Evolutionary conservation across 768 basidiomycete genomes (phyloP).

Genomic region (Russula griseocarnosa): DNA sequence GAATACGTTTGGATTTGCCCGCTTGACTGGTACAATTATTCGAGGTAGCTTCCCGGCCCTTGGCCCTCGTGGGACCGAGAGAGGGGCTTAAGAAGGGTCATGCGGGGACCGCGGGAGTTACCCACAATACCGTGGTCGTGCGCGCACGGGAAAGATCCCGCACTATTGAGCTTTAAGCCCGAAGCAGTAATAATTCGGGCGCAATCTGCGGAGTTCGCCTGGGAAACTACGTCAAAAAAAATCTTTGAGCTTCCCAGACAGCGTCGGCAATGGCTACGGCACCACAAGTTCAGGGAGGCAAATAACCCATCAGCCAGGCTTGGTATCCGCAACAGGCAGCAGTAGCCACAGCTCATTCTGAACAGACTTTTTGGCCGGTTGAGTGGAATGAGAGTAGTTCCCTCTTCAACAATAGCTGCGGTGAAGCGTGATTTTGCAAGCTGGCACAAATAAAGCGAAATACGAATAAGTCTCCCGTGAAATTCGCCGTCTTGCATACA

Average conservation of each 20-base stretch:
- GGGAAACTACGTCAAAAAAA: neutral
- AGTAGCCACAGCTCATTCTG: neutral
- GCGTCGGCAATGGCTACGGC: neutral
- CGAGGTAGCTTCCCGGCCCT: neutral
- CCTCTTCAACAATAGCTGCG: neutral
- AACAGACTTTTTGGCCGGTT: neutral
- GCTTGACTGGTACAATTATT: neutral
- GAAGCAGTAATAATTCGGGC: conserved; percentile 10
- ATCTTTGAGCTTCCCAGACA: too few species aligned
- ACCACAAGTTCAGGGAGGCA: neutral
- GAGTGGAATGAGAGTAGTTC: too few species aligned
- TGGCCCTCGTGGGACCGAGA: neutral
- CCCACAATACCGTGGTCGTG: neutral
- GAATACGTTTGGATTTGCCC: neutral
- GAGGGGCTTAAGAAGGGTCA: neutral
- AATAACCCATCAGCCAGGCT: neutral
- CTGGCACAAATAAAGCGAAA: neutral
- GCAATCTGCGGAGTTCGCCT: neutral
- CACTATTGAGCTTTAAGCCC: conserved; percentile 4
- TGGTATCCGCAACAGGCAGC: neutral
- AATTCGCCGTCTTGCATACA: neutral
- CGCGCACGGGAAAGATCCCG: neutral
- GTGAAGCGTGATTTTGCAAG: neutral
- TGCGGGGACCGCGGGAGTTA: neutral
- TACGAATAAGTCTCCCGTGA: neutral